These are phyloP conservation scores for Prunus armeniaca DNA, from an alignment of 306 rosid species.

Conservation along the genomic window DNA sequence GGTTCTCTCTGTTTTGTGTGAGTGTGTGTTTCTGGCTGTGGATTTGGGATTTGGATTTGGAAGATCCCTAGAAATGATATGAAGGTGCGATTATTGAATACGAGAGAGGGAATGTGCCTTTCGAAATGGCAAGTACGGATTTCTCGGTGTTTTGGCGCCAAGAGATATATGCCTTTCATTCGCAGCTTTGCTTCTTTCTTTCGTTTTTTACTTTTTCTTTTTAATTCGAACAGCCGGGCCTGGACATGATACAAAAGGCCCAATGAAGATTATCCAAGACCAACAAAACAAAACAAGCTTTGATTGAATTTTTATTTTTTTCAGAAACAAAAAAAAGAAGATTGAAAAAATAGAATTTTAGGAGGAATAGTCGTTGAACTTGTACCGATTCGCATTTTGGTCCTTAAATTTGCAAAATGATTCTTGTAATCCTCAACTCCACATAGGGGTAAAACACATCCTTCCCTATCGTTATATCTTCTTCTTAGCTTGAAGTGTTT, in stretches of 20 bases:
- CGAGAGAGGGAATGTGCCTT: background rate
- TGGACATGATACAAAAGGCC: background rate
- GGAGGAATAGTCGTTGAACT: no score
- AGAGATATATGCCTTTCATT: background rate
- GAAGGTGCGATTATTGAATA: background rate
- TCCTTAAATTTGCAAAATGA: no score
- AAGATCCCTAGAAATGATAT: constrained; percentile 25
- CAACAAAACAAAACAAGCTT: no score
- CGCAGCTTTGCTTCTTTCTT: background rate
- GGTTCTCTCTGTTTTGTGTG: background rate
- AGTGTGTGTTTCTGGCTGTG: no score
- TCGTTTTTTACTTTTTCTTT: background rate
- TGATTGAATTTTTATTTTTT: no score
- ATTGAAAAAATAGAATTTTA: no score
- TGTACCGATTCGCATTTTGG: no score
- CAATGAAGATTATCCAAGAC: background rate
- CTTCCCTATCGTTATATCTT: no score
- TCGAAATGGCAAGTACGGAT: constrained; percentile 18
- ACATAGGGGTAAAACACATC: no score
- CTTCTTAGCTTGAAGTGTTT: no score
- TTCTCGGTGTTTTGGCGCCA: constrained; percentile 60
- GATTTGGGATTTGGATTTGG: background rate
- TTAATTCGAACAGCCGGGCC: background rate
- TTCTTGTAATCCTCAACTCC: no score
- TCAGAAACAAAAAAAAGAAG: no score